phyloP scores from a whole-genome alignment of 208 protist species.

The Entamoeba invadens region DNA sequence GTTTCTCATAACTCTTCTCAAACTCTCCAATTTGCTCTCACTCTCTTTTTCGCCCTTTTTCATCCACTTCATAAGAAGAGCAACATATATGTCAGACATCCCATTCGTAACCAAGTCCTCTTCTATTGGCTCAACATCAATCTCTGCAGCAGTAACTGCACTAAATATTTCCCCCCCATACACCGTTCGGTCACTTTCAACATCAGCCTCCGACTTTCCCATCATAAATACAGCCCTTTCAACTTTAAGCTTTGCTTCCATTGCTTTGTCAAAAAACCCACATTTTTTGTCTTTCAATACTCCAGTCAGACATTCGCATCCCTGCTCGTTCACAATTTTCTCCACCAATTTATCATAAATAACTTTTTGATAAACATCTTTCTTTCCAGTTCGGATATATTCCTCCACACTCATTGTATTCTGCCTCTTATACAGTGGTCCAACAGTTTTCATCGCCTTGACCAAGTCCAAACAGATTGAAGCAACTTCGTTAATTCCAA shows the following conservation, averaged over 20 bases:
- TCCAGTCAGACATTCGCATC: background rate
- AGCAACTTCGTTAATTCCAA: background rate
- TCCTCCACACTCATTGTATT: background rate
- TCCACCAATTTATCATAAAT: background rate
- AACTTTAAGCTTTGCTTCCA: background rate
- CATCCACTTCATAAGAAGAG: background rate
- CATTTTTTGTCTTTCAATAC: background rate
- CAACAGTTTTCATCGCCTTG: background rate
- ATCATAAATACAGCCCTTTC: background rate
- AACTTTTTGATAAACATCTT: background rate
- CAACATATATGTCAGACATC: background rate
- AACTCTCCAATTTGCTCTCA: background rate
- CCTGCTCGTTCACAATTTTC: background rate
- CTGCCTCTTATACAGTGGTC: background rate
- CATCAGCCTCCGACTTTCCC: background rate
- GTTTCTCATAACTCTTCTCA: background rate
- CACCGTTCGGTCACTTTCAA: background rate
- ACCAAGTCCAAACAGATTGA: background rate
- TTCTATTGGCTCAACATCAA: background rate
- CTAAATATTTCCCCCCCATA: background rate
- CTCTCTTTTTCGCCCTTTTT: background rate
- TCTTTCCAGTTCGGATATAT: background rate
- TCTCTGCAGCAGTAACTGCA: background rate
- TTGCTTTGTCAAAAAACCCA: background rate
- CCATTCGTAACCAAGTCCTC: background rate